Conservation (phyloP, 2,329 filamentous ascomycete species). For the Aaosphaeria pasadenensis region DNA sequence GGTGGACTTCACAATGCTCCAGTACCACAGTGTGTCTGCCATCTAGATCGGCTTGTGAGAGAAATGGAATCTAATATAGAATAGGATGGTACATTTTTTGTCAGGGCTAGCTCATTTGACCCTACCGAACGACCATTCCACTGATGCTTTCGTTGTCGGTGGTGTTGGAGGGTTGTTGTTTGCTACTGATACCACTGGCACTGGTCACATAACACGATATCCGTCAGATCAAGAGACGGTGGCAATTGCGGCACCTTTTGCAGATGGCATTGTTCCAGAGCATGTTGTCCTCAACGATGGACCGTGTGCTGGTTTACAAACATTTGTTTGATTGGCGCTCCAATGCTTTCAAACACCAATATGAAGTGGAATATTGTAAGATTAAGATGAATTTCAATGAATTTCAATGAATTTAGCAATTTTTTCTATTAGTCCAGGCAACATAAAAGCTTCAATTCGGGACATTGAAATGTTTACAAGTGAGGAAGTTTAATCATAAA, state of each 20-base stretch:
- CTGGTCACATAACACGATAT: conserved; percentile 31
- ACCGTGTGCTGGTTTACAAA: conserved; percentile 10
- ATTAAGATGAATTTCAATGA: no score
- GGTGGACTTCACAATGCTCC: conserved; percentile 34
- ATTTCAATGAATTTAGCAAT: no score
- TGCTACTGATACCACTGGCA: conserved; percentile 27
- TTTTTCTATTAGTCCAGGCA: no score
- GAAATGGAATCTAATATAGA: not conserved
- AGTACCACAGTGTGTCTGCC: conserved; percentile 19
- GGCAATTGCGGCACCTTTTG: conserved; percentile 24
- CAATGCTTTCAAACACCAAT: no score
- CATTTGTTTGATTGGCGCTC: conserved; percentile 3
- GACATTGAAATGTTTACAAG: no score
- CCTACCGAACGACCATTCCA: conserved; percentile 19
- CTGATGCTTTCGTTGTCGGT: conserved; percentile 30
- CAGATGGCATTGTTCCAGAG: conserved; percentile 16
- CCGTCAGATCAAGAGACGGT: conserved; percentile 29
- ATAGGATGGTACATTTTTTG: conserved; percentile 28
- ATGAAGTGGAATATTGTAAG: no score
- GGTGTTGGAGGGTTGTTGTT: conserved; percentile 29
- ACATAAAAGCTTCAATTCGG: no score
- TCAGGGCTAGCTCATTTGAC: conserved; percentile 33
- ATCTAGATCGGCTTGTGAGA: not conserved
- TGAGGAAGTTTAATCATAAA: no score
- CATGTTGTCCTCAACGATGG: conserved; percentile 16